phyloP scores from a whole-genome alignment of 805 yeast species.

The Metschnikowia dekortorum region DNA sequence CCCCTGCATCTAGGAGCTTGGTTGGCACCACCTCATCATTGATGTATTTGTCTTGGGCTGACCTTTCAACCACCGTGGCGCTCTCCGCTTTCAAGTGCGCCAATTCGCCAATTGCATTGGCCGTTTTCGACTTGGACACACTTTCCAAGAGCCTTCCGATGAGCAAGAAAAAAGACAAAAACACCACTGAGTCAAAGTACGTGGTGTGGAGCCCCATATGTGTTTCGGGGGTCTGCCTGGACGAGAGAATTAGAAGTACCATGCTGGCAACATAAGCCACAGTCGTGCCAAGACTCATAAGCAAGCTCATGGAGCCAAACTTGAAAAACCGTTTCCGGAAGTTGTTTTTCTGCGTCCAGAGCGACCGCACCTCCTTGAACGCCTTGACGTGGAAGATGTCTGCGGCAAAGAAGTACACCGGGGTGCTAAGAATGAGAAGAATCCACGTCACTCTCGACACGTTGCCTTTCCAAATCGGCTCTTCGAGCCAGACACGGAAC shows the following conservation, averaged over 20 bases:
- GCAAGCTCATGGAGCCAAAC: conserved; percentile 75
- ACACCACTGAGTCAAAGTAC: conserved; percentile 76
- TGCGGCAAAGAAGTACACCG: conserved; percentile 71
- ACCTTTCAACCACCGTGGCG: conserved; percentile 37
- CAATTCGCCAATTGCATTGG: conserved; percentile 56
- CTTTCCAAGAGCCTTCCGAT: conserved; percentile 69
- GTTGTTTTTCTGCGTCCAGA: conserved; percentile 55
- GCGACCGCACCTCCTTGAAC: conserved; percentile 48
- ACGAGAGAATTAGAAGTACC: conserved; percentile 47
- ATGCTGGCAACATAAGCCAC: conserved; percentile 69
- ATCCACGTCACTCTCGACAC: conserved; percentile 64
- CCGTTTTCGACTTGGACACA: conserved; percentile 61
- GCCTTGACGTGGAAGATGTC: conserved; percentile 71
- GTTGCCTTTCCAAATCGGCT: conserved; percentile 60
- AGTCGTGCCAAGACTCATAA: conserved; percentile 69
- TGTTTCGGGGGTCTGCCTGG: conserved; percentile 21
- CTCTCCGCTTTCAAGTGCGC: conserved; percentile 46
- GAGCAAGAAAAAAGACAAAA: conserved; percentile 64
- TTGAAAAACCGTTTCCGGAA: conserved; percentile 54
- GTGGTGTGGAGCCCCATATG: conserved; percentile 53
- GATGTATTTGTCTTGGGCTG: conserved; percentile 10
- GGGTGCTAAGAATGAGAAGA: conserved; percentile 60
- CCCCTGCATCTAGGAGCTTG: conserved; percentile 49
- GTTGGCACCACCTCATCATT: conserved; percentile 35
- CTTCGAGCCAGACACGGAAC: conserved; percentile 52